Evolutionary conservation across 2,329 filamentous ascomycete species (phyloP), one percentile per base, ranked within the genome.

Genomic region (Bipolaris gigantea): DNA sequence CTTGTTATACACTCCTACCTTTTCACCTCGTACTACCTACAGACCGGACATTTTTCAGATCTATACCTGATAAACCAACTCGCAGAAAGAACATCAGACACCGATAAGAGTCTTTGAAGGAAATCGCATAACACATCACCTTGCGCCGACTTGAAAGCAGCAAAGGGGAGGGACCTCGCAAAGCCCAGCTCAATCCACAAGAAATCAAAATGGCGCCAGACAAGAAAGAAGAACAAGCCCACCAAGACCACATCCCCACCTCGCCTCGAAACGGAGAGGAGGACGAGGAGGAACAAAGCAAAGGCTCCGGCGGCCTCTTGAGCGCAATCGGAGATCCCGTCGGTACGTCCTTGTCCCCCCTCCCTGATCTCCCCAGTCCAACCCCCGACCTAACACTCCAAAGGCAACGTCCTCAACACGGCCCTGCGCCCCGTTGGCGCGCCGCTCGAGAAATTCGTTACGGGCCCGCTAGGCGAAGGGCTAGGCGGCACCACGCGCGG

Each of bases 371-470:
- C 5, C 21, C 42, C 30, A 43, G 15, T 16, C 27, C 48, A 33
- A 18, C 6, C 34, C 15, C 18, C 41, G n/a, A n/a, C n/a, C n/a
- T n/a, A n/a, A n/a, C n/a, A n/a, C 43, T 33, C 15, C 11, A 48
- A 48, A 73, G 74, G 74, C 52, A 71, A 70, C 44, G 74, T 65
- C 50, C 72, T 76, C 10, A 60, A 63, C 56, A 76, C 68, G 4
- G 73, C 60, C 30, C 72, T 77, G 44, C 69, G 70, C 53, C 75
- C 74, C 52, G 61, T 77, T 52, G 75, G 75, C 60, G 69, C 66
- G 0, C 70, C 70, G 18, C 62, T 77, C 19, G 72, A 72, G 51
- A 72, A 70, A 56, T 60, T 59, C 40, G 52, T 76, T 7, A 75
- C 74, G 3, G 67, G 67, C 21, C 74, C 74, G 1, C 64, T 77